A percentile compares a stretch with the other conserved stretches of the same genome.
phyloP scores from a whole-genome alignment of 2,329 filamentous ascomycete genomes.

The Penicillium sp. region DNA sequence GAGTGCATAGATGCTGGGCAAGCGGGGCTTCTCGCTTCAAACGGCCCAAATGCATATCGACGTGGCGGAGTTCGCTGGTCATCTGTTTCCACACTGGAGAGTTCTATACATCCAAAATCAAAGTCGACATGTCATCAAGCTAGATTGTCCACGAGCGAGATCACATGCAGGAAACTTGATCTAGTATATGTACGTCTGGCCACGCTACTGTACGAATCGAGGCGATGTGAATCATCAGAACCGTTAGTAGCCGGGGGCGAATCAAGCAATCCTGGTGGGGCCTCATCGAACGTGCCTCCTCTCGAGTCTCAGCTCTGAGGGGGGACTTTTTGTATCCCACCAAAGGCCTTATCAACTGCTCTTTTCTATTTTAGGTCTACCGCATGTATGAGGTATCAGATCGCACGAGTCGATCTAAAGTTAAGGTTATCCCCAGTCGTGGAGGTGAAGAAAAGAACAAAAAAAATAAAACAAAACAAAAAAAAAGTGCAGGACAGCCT shows the following conservation, averaged over 20 bases:
- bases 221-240: constrained; percentile 5
- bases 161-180: constrained; percentile 4
- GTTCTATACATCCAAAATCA: background rate
- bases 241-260: constrained; percentile 9
- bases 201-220: background rate
- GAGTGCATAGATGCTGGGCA: background rate
- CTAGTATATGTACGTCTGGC: background rate
- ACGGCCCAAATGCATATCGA: background rate
- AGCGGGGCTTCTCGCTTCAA: background rate
- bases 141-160: background rate
- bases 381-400: background rate
- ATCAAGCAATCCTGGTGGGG: constrained; percentile 8
- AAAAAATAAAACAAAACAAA: too few species aligned
- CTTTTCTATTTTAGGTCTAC: background rate
- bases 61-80: background rate
- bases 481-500: constrained; percentile 10
- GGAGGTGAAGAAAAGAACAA: constrained; percentile 3
- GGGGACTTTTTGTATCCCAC: background rate
- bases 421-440: constrained; percentile 7
- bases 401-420: background rate
- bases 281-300: constrained; percentile 2
- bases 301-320: background rate
- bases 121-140: background rate
- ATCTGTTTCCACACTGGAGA: background rate
- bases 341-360: background rate